These are phyloP conservation scores for Phylloporus sp. DNA, from an alignment of 768 basidiomycete species.

Conservation along the genomic window DNA sequence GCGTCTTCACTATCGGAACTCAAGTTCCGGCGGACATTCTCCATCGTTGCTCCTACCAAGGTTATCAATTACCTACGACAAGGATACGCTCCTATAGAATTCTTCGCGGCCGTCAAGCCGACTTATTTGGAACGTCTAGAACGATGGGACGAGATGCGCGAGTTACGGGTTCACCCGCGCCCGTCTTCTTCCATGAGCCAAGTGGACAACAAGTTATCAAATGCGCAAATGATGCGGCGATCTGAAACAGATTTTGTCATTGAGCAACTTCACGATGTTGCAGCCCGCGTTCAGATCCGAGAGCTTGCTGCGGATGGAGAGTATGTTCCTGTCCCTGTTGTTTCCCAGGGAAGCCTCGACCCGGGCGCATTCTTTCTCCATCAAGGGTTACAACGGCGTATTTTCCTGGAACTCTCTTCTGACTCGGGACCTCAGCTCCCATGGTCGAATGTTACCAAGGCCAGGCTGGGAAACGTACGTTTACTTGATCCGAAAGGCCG, in stretches of 20 bases:
- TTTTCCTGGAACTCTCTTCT: slow-evolving; percentile 72
- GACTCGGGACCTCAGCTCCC: slow-evolving; percentile 87
- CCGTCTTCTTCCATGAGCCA: slow-evolving; percentile 30
- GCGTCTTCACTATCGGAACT: slow-evolving; percentile 67
- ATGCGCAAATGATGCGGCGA: slow-evolving; percentile 74
- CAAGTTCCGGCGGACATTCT: slow-evolving; percentile 78
- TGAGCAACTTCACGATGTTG: slow-evolving; percentile 86
- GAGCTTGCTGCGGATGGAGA: slow-evolving; percentile 83
- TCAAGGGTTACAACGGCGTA: slow-evolving; percentile 87
- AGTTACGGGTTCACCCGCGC: slow-evolving; percentile 50
- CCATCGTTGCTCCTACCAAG: slow-evolving; percentile 68
- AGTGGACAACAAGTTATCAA: slow-evolving; percentile 37
- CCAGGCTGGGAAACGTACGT: slow-evolving; percentile 79
- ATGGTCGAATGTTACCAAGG: slow-evolving; percentile 74
- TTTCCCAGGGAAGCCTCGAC: slow-evolving; percentile 70
- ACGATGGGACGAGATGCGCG: slow-evolving; percentile 90
- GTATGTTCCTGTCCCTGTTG: slow-evolving; percentile 78
- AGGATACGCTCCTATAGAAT: slow-evolving; percentile 82
- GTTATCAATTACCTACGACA: slow-evolving; percentile 66
- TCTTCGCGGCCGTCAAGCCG: slow-evolving; percentile 78
- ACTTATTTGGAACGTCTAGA: slow-evolving; percentile 87
- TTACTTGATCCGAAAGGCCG: slow-evolving; percentile 80
- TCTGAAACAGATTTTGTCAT: slow-evolving; percentile 90
- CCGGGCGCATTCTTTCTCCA: slow-evolving; percentile 84
- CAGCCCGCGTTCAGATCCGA: slow-evolving; percentile 78